Base-by-base conservation (phyloP, 1,284 basidiomycete genomes). In the Vanrija sp. region DNA sequence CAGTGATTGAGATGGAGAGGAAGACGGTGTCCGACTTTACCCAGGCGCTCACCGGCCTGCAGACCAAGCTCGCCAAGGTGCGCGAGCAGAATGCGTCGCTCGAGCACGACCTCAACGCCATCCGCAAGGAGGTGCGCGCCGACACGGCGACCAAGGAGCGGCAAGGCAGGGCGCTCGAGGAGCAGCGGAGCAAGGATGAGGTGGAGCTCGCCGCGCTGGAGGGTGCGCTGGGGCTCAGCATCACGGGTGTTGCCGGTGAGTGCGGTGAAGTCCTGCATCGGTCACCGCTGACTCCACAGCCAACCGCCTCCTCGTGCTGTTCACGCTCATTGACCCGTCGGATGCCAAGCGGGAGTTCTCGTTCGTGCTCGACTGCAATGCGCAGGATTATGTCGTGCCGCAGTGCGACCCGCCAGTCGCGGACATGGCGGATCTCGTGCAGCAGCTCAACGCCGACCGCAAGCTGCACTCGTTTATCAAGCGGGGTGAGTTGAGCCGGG, bases 331-430 rank as follows among this genome's bases (percentile, higher is more conserved):
- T 41, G 86, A 88, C 64, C 77, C 80, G 2, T 63, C 75, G 0
- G 81, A 85, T 51, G 78, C 78, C 4, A 76, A 80, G 15, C 78
- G 82, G 27, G 87, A 90, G 63, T 89, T 85, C 59, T 85, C 81
- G 50, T 79, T 93, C 53, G 84, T 91, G 0, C 69, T 93, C 23
- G 88, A 94, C 64, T 78, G 89, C 16, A 83, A 85, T 0, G 72
- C 75, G 9, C 72, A 76, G 12, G 70, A 76, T 2, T 91, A 89
- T 64, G 82, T 82, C 78, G 75, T 75, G 16, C 69, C 75, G 4
- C 65, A 65, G 39, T 75, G 73, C 55, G 64, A 66, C 22, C 73
- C 74, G 4, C 65, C 69, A 0, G 46, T 77, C 8, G 54, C 70
- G 1, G 51, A 53, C 18, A 56, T 75, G 22, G 49, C 61, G 2